Base-by-base conservation (phyloP, 768 basidiomycete species). In the Pisolithus sp. region DNA sequence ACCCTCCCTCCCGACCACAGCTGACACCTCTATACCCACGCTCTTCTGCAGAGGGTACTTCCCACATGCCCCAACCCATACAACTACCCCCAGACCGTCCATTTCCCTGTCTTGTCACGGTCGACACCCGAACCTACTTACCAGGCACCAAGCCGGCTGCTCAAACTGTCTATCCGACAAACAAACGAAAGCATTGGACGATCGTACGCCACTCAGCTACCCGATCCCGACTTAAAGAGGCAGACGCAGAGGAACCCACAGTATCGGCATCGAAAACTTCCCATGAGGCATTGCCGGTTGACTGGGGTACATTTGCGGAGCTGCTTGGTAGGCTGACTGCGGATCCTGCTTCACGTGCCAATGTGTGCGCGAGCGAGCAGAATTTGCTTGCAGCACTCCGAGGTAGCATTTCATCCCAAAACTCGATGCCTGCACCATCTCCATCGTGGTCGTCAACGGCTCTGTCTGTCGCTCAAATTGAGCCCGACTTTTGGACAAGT, bases 231-330 rank as follows among this genome's bases (percentile, higher is more conserved):
- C 70, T 68, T 17, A 74, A 79, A 60, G 75, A 81, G n/a, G 75
- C 70, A 57, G 82, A 82, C 0, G 73, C 76, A 9, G 72, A 76
- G 21, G 62, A 61, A 0, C 65, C 63, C 6, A 64, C 71, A 9
- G 57, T 64, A 7, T 69, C 77, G 1, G 56, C 68, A 36, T 78
- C 77, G 74, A 77, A 78, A 51, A 62, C 60, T 6, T 71, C 78
- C 3, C 78, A 81, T 13, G 82, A 82, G 38, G 71, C 76, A 0
- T 77, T 76, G 30, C 67, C 78, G 2, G 60, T 71, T 0, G 87
- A 89, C 60, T 86, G 76, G 57, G 87, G 86, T 2, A 75, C 79
- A 20, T 81, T 82, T 58, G 76, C 84, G 0, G 54, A 71, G 5
- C 68, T 89, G 4, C 68, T 75, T 0, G 79, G 77, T 7, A 71